Percentiles rank a stretch among this genome's conserved stretches.
Evolutionary conservation across 441 rosid genomes (phyloP).

Genomic region (Daphne laureola): DNA sequence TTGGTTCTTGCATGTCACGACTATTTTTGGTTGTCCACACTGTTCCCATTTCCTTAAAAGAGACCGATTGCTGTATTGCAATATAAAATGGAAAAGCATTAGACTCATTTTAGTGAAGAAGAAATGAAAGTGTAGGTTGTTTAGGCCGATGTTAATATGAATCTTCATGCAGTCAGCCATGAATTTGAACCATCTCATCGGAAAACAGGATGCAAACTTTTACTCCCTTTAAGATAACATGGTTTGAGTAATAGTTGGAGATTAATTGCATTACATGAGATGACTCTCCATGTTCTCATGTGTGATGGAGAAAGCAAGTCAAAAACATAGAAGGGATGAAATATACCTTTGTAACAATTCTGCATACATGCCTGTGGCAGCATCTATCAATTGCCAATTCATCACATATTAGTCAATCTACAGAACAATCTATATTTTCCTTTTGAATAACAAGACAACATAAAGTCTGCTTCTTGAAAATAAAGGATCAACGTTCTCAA

Average conservation of each 20-base stretch:
- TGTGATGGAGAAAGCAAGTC: background rate
- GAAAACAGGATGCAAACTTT: too few species aligned
- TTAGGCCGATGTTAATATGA: background rate
- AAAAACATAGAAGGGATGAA: constrained; percentile 13
- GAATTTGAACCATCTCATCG: too few species aligned
- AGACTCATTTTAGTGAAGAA: background rate
- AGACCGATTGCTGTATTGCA: constrained; percentile 46
- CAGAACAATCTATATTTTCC: too few species aligned
- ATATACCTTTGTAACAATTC: constrained; percentile 66
- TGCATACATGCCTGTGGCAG: constrained; percentile 85
- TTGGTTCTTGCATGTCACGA: constrained; percentile 73
- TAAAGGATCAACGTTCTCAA: background rate
- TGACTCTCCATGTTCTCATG: too few species aligned
- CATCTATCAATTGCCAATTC: constrained; percentile 41
- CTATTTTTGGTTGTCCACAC: constrained; percentile 85
- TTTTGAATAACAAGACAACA: too few species aligned
- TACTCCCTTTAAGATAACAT: too few species aligned
- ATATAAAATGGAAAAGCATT: constrained; percentile 2
- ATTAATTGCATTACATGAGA: too few species aligned
- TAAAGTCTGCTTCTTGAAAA: too few species aligned
- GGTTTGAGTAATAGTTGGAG: too few species aligned
- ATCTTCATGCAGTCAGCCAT: too few species aligned
- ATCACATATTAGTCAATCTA: too few species aligned
- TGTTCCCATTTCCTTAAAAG: constrained; percentile 80
- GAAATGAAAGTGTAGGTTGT: background rate